Evolutionary conservation across 805 yeast genomes (phyloP).

Genomic region (Yarrowia divulgata): DNA sequence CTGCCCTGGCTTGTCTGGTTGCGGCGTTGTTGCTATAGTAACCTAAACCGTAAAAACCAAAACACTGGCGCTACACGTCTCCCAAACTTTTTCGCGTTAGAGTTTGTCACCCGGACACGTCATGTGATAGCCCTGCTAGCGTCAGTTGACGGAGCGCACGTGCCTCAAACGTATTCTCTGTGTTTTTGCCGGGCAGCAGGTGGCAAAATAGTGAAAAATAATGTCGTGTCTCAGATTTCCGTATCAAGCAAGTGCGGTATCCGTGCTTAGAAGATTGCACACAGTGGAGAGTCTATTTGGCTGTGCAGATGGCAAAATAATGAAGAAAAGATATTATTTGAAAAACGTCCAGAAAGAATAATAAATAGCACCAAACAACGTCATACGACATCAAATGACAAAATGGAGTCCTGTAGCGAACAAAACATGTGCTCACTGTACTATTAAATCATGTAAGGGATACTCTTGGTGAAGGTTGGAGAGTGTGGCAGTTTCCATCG

Average conservation of each 20-base stretch:
- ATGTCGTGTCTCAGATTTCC: not conserved
- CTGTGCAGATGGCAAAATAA: not conserved
- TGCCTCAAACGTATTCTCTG: not conserved
- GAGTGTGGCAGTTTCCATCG: too few relatives aligned
- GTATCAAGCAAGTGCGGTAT: too few relatives aligned
- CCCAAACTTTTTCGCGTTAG: constrained; percentile 19
- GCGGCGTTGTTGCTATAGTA: constrained; percentile 17
- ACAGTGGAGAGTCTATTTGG: constrained; percentile 6
- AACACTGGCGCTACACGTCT: constrained; percentile 25
- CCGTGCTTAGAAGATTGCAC: too few relatives aligned
- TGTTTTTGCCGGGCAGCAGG: not conserved
- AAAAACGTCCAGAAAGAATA: not conserved
- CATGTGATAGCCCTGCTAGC: not conserved
- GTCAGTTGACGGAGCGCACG: not conserved
- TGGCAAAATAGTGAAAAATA: not conserved
- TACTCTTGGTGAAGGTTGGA: too few relatives aligned
- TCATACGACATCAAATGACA: not conserved
- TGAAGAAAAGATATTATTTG: not conserved
- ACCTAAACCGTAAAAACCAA: constrained; percentile 22
- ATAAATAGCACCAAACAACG: not conserved
- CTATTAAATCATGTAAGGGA: too few relatives aligned
- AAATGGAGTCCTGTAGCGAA: not conserved
- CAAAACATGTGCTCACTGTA: not conserved
- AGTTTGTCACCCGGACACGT: not conserved
- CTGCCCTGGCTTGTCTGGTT: not conserved